These are phyloP conservation scores for Plasmopara viticola DNA, from an alignment of 352 stramenopile genomes.

Conservation along the genomic window DNA sequence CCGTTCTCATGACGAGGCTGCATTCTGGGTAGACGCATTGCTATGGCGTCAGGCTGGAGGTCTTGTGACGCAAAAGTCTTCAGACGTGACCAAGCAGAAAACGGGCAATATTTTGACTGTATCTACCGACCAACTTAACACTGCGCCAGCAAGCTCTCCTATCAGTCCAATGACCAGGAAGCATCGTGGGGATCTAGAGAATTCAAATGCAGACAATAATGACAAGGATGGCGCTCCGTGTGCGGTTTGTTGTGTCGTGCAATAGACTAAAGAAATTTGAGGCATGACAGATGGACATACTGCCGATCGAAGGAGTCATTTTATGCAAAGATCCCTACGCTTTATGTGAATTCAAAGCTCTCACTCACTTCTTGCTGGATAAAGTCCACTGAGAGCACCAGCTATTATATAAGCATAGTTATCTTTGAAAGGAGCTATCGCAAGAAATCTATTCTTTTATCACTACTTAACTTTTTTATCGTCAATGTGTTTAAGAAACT, in stretches of 20 bases:
- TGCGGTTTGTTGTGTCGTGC: conserved; percentile 59
- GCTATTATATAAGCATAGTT: conserved; percentile 29
- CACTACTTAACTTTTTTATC: conserved; percentile 10
- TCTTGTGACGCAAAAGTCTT: conserved; percentile 75
- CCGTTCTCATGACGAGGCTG: conserved; percentile 74
- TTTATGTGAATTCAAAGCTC: conserved; percentile 8
- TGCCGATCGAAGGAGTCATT: not conserved
- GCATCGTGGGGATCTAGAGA: conserved; percentile 16
- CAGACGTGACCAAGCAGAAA: conserved; percentile 38
- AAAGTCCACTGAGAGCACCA: conserved; percentile 4
- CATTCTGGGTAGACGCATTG: conserved; percentile 84
- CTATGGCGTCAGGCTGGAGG: conserved; percentile 77
- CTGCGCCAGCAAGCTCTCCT: conserved; percentile 8
- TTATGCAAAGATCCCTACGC: not conserved
- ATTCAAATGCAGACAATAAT: conserved; percentile 20
- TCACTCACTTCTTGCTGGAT: conserved; percentile 11
- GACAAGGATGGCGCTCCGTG: conserved; percentile 44
- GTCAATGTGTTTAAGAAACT: too few relatives aligned
- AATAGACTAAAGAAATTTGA: conserved; percentile 33
- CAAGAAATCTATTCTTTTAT: conserved; percentile 31
- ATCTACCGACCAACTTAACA: conserved; percentile 33
- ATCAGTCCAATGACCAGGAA: conserved; percentile 27
- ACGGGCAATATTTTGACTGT: conserved; percentile 30
- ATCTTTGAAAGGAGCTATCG: conserved; percentile 18
- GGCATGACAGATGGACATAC: too few relatives aligned